Evolutionary conservation across 768 basidiomycete species (phyloP).

Genomic region (Psilocybe subaeruginosa): DNA sequence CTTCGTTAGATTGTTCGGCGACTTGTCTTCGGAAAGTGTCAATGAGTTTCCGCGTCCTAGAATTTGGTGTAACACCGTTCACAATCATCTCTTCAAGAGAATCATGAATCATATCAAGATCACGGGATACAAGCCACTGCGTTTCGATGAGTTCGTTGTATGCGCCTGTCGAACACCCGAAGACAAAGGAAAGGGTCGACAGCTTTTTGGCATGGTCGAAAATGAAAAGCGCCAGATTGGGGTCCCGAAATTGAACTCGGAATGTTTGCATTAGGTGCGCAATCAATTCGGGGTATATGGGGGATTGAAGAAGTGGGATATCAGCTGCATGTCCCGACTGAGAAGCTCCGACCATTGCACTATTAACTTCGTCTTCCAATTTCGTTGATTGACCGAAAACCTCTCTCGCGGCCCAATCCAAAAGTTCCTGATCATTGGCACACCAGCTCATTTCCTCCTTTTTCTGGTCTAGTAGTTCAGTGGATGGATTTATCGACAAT

Average conservation of each 20-base stretch:
- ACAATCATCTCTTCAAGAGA: conserved; percentile 81
- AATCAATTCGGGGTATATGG: conserved; percentile 75
- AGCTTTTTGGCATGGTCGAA: conserved; percentile 80
- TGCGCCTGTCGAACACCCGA: conserved; percentile 84
- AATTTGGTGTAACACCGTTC: conserved; percentile 74
- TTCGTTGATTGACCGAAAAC: conserved; percentile 65
- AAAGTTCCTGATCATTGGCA: conserved; percentile 66
- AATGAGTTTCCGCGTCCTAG: conserved; percentile 59
- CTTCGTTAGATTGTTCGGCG: conserved; percentile 56
- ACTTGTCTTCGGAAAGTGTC: conserved; percentile 68
- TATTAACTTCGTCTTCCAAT: conserved; percentile 50
- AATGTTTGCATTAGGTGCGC: conserved; percentile 78
- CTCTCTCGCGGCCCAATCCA: conserved; percentile 72
- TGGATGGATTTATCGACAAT: conserved; percentile 42
- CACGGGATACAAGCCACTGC: conserved; percentile 85
- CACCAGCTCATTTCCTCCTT: conserved; percentile 77
- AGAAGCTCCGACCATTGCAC: conserved; percentile 34
- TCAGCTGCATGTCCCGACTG: conserved; percentile 24
- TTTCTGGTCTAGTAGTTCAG: conserved; percentile 54
- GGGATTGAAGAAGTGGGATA: conserved; percentile 53
- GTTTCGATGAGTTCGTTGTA: conserved; percentile 90
- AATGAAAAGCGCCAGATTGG: conserved; percentile 79
- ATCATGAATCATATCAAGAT: conserved; percentile 73
- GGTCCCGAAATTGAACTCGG: conserved; percentile 77
- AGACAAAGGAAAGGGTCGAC: conserved; percentile 82